Percentiles rank a stretch among this genome's conserved stretches.
These are phyloP conservation scores for Solanum tacnaense DNA, from an alignment of 257 asterid genomes.

Conservation along the genomic window DNA sequence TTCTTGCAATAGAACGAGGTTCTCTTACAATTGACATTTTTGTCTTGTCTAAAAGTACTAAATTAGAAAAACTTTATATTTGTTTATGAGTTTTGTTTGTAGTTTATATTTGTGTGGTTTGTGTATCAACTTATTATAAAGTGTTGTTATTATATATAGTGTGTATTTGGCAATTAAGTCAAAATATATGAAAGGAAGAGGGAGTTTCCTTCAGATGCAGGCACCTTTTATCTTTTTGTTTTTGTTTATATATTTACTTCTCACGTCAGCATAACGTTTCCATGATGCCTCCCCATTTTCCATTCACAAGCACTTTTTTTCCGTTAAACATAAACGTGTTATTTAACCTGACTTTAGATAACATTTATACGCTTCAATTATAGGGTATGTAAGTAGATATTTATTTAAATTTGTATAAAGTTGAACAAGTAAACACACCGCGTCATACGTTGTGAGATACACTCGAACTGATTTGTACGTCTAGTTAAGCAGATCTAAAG, in stretches of 20 bases:
- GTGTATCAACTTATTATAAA: neutral
- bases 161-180: neutral
- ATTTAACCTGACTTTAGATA: too few species aligned
- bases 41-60: neutral
- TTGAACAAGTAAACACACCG: neutral
- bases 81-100: neutral
- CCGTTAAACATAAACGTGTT: too few species aligned
- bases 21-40: constrained; percentile 19
- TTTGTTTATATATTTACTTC: neutral
- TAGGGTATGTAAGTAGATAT: too few species aligned
- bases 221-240: neutral
- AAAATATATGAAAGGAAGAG: neutral
- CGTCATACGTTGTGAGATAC: neutral
- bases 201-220: constrained; percentile 6
- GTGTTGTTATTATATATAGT: neutral
- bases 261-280: constrained; percentile 11
- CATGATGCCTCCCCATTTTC: constrained; percentile 4
- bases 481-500: neutral
- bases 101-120: neutral
- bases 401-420: too few species aligned
- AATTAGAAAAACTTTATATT: neutral
- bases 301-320: neutral
- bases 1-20: constrained; percentile 57
- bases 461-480: too few species aligned
- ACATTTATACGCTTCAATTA: neutral